Evolutionary conservation across 768 basidiomycete species (phyloP).

Genomic region (Rhodotorula diobovata): DNA sequence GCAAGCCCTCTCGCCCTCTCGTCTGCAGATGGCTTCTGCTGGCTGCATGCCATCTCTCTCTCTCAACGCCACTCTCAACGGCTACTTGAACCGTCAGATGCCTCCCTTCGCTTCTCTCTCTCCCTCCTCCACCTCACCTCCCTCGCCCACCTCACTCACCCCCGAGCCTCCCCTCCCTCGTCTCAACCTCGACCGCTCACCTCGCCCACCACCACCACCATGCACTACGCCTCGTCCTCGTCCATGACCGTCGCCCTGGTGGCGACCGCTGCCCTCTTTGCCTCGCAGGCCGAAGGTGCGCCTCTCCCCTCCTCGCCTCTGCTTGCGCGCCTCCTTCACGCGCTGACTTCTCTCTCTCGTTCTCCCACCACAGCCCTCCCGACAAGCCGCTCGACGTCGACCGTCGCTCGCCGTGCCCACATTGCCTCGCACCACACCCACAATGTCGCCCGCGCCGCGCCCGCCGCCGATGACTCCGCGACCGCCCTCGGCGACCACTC

Average conservation of each 20-base stretch:
- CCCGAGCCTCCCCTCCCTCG: no score
- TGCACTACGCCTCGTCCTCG: conserved; percentile 14
- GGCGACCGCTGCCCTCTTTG: conserved; percentile 11
- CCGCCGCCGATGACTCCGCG: background rate
- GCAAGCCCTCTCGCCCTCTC: background rate
- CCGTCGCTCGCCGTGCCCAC: conserved; percentile 20
- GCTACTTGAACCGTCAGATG: background rate
- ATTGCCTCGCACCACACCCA: conserved; percentile 9
- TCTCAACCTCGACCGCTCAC: background rate
- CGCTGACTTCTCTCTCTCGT: background rate
- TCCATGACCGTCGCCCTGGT: conserved; percentile 21
- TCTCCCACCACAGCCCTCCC: conserved; percentile 17
- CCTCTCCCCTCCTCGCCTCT: no score
- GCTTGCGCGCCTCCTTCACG: background rate
- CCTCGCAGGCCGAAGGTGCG: conserved; percentile 11
- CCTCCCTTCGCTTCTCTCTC: background rate
- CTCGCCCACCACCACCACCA: background rate
- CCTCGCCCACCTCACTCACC: background rate
- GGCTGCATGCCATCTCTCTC: background rate
- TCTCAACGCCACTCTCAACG: background rate
- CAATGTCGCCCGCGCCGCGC: background rate
- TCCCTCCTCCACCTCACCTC: background rate
- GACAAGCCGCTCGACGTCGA: conserved; percentile 19
- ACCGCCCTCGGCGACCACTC: conserved; percentile 29
- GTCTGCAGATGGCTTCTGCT: background rate